phyloP scores from a whole-genome alignment of 345 rosid species.

The Diplotaxis tenuifolia region DNA sequence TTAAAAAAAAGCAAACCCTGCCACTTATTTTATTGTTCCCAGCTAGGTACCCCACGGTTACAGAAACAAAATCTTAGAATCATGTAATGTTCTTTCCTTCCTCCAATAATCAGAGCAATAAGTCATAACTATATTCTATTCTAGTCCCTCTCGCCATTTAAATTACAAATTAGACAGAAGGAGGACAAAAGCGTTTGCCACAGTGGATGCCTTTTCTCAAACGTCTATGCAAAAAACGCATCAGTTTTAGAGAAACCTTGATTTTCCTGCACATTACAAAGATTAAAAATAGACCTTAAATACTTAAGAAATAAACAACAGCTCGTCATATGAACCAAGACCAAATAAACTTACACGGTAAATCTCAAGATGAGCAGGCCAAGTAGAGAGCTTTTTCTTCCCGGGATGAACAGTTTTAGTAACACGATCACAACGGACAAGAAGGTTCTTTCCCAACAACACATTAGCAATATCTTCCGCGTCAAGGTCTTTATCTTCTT shows the following conservation, averaged over 20 bases:
- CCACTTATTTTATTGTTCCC: too few species aligned
- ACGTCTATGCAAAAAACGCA: constrained; percentile 95
- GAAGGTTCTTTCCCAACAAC: constrained; percentile 75
- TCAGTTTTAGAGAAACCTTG: constrained; percentile 90
- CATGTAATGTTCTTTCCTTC: too few species aligned
- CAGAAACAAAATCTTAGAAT: too few species aligned
- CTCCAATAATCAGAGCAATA: too few species aligned
- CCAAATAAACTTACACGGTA: constrained; percentile 65
- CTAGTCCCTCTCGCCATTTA: too few species aligned
- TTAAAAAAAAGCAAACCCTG: neutral
- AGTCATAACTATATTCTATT: too few species aligned
- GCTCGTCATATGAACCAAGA: neutral
- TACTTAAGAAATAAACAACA: too few species aligned
- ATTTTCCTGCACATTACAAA: constrained; percentile 57
- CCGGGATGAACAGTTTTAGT: constrained; percentile 98
- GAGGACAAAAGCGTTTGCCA: constrained; percentile 98
- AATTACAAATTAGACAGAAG: too few species aligned
- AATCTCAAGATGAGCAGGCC: constrained; percentile 98
- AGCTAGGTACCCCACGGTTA: too few species aligned
- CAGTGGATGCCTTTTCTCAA: constrained; percentile 77
- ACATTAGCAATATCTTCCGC: constrained; percentile 80
- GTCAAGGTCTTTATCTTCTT: constrained; percentile 67
- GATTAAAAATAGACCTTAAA: too few species aligned
- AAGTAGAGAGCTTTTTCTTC: constrained; percentile 92
- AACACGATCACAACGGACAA: constrained; percentile 97